Percentiles rank a stretch among this genome's conserved stretches.
These are phyloP conservation scores for Tylopilus cervinicoccineus DNA, from an alignment of 768 basidiomycete species.

Conservation along the genomic window DNA sequence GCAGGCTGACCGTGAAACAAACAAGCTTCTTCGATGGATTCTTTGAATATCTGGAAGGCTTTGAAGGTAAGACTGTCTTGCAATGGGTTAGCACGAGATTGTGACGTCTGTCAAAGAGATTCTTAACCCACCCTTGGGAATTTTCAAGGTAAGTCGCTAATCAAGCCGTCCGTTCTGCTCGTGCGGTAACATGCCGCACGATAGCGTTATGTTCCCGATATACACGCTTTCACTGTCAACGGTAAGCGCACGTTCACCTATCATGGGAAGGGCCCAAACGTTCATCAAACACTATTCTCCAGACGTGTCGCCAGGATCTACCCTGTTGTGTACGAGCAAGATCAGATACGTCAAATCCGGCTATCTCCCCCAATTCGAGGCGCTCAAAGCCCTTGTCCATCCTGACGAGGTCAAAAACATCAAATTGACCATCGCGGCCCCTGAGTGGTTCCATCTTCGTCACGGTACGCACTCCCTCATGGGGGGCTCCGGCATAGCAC, in stretches of 20 bases:
- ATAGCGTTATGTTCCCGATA: slow-evolving; percentile 26
- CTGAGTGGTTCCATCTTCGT: slow-evolving; percentile 68
- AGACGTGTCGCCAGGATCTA: slow-evolving; percentile 22
- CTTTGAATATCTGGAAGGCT: slow-evolving; percentile 25
- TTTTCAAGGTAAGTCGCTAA: slow-evolving; percentile 19
- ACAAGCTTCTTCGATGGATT: slow-evolving; percentile 28
- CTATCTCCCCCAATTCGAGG: slow-evolving; percentile 61
- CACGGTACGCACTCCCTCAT: slow-evolving; percentile 41
- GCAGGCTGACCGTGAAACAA: background rate
- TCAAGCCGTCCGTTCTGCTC: no score
- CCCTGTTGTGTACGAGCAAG: slow-evolving; percentile 45
- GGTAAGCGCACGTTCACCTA: slow-evolving; percentile 6
- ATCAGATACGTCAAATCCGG: slow-evolving; percentile 59
- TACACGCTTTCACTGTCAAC: slow-evolving; percentile 18
- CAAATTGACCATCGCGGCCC: slow-evolving; percentile 70
- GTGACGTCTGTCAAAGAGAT: slow-evolving; percentile 17
- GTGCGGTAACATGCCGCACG: background rate
- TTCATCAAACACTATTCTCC: background rate
- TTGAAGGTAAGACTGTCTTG: slow-evolving; percentile 18
- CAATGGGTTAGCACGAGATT: background rate
- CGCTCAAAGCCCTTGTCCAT: slow-evolving; percentile 52
- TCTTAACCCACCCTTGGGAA: slow-evolving; percentile 20
- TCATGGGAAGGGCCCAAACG: background rate
- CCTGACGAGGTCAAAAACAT: slow-evolving; percentile 61
- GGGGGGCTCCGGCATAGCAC: background rate